Percentiles rank a stretch among this genome's conserved stretches.
Evolutionary conservation across 1,139 yeast species (phyloP).

Genomic region (Arxiozyma bovina): DNA sequence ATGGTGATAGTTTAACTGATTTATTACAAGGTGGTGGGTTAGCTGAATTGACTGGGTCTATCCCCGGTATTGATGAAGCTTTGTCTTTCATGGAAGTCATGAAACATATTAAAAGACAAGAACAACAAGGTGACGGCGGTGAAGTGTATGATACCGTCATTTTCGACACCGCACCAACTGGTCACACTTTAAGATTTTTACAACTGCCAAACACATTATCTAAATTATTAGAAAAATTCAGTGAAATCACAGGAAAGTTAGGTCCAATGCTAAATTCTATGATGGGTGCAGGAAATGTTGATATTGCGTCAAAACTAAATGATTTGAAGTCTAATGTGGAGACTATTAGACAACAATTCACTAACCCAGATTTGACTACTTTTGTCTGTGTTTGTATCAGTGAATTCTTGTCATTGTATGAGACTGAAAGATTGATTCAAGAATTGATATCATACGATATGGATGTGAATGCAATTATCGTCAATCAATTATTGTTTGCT

Average conservation of each 20-base stretch:
- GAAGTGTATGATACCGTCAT: slow-evolving; percentile 73
- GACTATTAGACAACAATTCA: slow-evolving; percentile 89
- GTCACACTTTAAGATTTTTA: slow-evolving; percentile 89
- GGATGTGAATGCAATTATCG: slow-evolving; percentile 93
- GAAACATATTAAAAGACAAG: slow-evolving; percentile 85
- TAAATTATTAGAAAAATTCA: slow-evolving; percentile 75
- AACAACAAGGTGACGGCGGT: slow-evolving; percentile 36
- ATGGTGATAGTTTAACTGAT: slow-evolving; percentile 20
- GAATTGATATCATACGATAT: slow-evolving; percentile 88
- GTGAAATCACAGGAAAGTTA: slow-evolving; percentile 73
- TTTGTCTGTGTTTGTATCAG: slow-evolving; percentile 96
- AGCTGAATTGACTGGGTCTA: slow-evolving; percentile 88
- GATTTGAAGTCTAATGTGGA: slow-evolving; percentile 76
- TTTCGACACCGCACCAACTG: slow-evolving; percentile 98
- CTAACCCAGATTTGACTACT: slow-evolving; percentile 91
- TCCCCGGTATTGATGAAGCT: slow-evolving; percentile 98
- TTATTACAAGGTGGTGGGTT: slow-evolving; percentile 35
- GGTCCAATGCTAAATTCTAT: slow-evolving; percentile 85
- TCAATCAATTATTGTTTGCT: slow-evolving; percentile 85
- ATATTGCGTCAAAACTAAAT: slow-evolving; percentile 70
- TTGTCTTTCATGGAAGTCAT: slow-evolving; percentile 94
- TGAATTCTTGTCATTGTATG: slow-evolving; percentile 88
- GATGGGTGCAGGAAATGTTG: slow-evolving; percentile 53
- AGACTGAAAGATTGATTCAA: slow-evolving; percentile 94
- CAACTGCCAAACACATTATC: slow-evolving; percentile 89